Evolutionary conservation across 2,329 filamentous ascomycete species (phyloP), one percentile per base, ranked within the genome.

Genomic region (Akanthomyces muscarius): DNA sequence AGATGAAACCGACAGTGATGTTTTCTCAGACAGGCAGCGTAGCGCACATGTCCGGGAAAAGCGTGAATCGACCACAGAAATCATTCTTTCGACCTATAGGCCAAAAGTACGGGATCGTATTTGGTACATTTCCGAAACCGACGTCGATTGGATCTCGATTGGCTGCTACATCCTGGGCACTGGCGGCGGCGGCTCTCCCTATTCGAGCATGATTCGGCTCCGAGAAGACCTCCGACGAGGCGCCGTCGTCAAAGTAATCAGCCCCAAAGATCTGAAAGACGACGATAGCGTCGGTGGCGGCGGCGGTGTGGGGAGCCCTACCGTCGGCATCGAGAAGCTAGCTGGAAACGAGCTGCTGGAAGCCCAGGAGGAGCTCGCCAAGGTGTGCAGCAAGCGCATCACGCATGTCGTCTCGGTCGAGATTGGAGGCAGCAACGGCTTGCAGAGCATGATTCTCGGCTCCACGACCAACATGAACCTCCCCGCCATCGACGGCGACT

Each of bases 391-490:
- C 44, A 70, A 72, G 18, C 69, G 71, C 1, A 79, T 83, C 25
- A 82, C 85, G 23, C 83, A 84, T 44, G 82, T 88, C 65, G 84
- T 89, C 65, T 80, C 84, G 1, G 71, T 88, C 13, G 87, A 89
- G 68, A 87, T 89, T 61, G 87, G 87, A n/a, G 87, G 87, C 7
- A 81, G 81, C 5, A 89, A 89, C 66, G 86, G 86, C 0, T 75
- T 88, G 10, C 81, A 85, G 66, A 80, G 82, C 10, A 75, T 88
- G 72, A 77, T 86, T 4, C 72, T 86, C 5, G 84, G 84, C 5
- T 81, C 82, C 0, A 81, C 79, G 59, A 74, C 75, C 1, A 79
- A 82, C 65, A 81, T 86, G 71, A 73, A 83, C 61, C 65, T 83
- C 1, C 81, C 82, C 0, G 77, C 76, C 2, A 77, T 85, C 4